These are phyloP conservation scores for Saturnispora zaruensis DNA, from an alignment of 805 yeast species.

Conservation along the genomic window DNA sequence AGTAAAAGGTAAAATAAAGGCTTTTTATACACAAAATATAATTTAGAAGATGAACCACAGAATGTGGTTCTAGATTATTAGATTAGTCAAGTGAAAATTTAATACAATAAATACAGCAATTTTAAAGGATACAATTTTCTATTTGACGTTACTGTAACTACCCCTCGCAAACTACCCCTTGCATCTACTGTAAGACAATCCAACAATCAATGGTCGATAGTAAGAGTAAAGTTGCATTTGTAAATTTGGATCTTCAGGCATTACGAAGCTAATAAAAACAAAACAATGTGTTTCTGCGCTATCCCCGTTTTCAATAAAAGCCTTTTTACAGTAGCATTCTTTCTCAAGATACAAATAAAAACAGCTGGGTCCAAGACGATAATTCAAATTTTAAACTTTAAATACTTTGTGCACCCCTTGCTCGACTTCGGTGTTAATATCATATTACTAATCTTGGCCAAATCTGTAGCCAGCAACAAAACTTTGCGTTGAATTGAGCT, in stretches of 20 bases:
- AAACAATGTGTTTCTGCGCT: not conserved
- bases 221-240: not conserved
- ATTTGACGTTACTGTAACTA: too few relatives aligned
- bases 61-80: too few relatives aligned
- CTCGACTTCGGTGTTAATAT: not conserved
- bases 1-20: too few relatives aligned
- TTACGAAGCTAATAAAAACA: not conserved
- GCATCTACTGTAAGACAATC: not conserved
- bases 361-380: not conserved
- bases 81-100: too few relatives aligned
- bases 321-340: not conserved
- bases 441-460: not conserved
- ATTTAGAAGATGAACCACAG: too few relatives aligned
- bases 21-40: too few relatives aligned
- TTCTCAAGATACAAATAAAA: not conserved
- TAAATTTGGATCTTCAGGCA: not conserved
- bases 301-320: not conserved
- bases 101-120: too few relatives aligned
- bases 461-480: not conserved
- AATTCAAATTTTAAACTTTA: too few relatives aligned
- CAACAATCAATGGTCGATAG: not conserved
- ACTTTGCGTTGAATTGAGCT: not conserved
- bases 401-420: not conserved
- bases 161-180: too few relatives aligned
- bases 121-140: too few relatives aligned